These are phyloP conservation scores for Debaryomyces prosopidis DNA, from an alignment of 805 yeast species.

Conservation along the genomic window DNA sequence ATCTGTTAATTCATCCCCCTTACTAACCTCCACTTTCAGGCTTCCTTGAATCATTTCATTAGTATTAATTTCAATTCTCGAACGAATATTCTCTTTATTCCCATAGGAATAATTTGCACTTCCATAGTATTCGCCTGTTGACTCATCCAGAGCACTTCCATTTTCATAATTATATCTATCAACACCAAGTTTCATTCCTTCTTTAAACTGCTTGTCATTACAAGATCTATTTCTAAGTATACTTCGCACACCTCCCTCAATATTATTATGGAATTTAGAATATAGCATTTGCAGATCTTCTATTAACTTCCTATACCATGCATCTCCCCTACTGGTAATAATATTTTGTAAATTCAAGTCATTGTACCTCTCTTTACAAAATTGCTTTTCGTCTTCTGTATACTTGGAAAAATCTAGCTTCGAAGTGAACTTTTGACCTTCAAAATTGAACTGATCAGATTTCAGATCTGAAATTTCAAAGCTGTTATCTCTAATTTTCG, in stretches of 20 bases:
- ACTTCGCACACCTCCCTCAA: neutral
- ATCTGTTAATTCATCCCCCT: neutral
- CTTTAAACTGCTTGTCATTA: neutral
- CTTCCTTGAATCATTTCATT: too few relatives aligned
- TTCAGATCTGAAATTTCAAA: conserved; percentile 4
- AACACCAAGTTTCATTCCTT: conserved; percentile 10
- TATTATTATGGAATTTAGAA: neutral
- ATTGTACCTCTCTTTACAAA: neutral
- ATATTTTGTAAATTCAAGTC: conserved; percentile 19
- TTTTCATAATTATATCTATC: conserved; percentile 15
- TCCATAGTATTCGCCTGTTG: neutral
- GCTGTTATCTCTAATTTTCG: conserved; percentile 5
- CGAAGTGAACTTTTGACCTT: conserved; percentile 5
- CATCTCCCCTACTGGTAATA: conserved; percentile 26
- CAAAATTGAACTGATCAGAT: conserved; percentile 1
- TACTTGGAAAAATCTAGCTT: neutral
- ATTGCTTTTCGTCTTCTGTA: neutral
- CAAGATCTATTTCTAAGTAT: neutral
- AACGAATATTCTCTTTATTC: neutral
- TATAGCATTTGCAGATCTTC: conserved; percentile 25
- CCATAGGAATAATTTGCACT: neutral
- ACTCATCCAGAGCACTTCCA: conserved; percentile 1
- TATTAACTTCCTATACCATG: conserved; percentile 19
- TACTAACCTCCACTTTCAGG: neutral
- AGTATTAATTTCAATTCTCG: neutral